Base-by-base conservation (phyloP, 441 rosid genomes). In the Bocquillonia castaneifolia region DNA sequence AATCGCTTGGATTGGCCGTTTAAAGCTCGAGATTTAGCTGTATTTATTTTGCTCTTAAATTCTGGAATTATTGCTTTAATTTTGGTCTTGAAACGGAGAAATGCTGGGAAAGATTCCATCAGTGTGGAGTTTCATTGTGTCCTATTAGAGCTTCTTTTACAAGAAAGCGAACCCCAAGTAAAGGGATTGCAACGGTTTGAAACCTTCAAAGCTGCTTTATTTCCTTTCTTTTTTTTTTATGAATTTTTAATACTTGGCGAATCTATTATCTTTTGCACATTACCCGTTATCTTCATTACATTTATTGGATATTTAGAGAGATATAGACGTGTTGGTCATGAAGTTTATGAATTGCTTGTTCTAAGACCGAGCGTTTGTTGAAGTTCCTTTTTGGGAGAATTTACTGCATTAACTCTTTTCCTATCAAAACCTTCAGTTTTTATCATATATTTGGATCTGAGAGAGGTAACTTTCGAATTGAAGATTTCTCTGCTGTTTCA, bases 161-260 rank as follows among this genome's bases (percentile, higher is more conserved):
- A 76, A 78, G 86, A 63, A 71, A 68, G 79, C 55, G 75, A 66
- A 68, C 28, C n/a, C 29, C 55, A 66, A 17, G 40, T 32, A 74
- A 73, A 79, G 60, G 61, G 53, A 9, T 70, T 71, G 47, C 81
- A 77, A 69, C 83, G 80, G 84, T 60, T 50, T 78, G 77, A 72
- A 76, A 76, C 72, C 78, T 78, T 72, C 81, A 80, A 78, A 76
- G 80, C 66, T 17, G 75, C 80, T 77, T 80, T 69, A 51, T 65
- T 34, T 18, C 63, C 67, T 44, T 18, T 23, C 39, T n/a, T 32
- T 34, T 36, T 17, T 25, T 2, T n/a, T n/a, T n/a, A n/a, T n/a
- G n/a, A n/a, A n/a, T n/a, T 36, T 36, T 22, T 18, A 28, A 40
- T 40, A 39, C 61, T 17, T 28, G 55, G 54, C 63, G 55, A 58